A percentile compares a stretch with the other conserved stretches of the same genome.
Evolutionary conservation across 2,329 filamentous ascomycete species (phyloP).

Genomic region (Ophiobolus disseminans): DNA sequence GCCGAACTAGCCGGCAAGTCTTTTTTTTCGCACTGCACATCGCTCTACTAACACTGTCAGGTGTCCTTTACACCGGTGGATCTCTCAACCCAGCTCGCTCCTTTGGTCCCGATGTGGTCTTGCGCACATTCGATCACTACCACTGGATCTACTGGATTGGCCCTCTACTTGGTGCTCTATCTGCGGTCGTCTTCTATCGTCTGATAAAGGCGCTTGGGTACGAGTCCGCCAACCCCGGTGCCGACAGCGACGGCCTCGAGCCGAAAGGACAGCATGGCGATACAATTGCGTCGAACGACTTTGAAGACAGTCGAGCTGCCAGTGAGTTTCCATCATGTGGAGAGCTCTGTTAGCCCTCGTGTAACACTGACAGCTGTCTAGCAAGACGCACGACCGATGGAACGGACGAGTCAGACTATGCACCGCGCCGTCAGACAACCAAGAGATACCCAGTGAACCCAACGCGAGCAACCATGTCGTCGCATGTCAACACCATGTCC

Average conservation of each 20-base stretch:
- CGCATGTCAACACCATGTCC: slow-evolving; percentile 1
- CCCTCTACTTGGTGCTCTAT: slow-evolving; percentile 53
- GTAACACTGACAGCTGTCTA: slow-evolving; percentile 23
- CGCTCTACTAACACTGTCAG: slow-evolving; percentile 29
- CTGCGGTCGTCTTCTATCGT: slow-evolving; percentile 58
- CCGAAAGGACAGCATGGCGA: slow-evolving; percentile 30
- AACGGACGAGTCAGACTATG: slow-evolving; percentile 36
- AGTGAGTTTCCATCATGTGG: slow-evolving; percentile 14
- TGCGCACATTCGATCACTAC: slow-evolving; percentile 51
- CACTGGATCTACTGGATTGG: slow-evolving; percentile 63
- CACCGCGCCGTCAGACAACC: slow-evolving; percentile 17
- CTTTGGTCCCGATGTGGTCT: slow-evolving; percentile 57
- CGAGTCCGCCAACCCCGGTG: slow-evolving; percentile 58
- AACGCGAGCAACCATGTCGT: slow-evolving; percentile 8
- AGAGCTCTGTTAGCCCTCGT: background rate
- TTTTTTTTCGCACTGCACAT: background rate
- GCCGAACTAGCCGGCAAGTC: slow-evolving; percentile 52
- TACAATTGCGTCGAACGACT: background rate
- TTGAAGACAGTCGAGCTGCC: slow-evolving; percentile 10
- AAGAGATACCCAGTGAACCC: slow-evolving; percentile 5
- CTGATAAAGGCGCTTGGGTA: slow-evolving; percentile 59
- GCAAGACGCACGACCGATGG: slow-evolving; percentile 34
- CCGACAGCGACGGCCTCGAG: slow-evolving; percentile 55
- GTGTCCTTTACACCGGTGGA: slow-evolving; percentile 57
- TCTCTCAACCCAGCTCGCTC: slow-evolving; percentile 59